Conservation (phyloP, 1,284 basidiomycete species). For the Puccinia horiana region DNA sequence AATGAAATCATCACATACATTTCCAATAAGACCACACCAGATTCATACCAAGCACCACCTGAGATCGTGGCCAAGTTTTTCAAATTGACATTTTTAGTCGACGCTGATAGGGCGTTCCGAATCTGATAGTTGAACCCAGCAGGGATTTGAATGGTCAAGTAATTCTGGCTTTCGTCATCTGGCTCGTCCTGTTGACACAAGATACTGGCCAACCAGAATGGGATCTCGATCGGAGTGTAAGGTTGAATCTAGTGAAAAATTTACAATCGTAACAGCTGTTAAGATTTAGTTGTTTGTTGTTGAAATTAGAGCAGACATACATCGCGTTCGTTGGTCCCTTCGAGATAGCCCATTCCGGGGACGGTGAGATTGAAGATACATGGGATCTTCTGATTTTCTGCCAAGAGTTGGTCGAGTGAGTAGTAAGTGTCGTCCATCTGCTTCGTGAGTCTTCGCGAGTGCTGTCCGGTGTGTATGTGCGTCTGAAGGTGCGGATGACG, state of each 20-base stretch:
- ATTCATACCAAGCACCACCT: conserved; percentile 53
- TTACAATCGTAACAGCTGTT: not conserved
- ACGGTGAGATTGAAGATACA: conserved; percentile 54
- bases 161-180: conserved; percentile 52
- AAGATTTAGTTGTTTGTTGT: not conserved
- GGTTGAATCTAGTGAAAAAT: conserved; percentile 52
- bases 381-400: conserved; percentile 54
- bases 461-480: not conserved
- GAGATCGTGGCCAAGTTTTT: conserved; percentile 55
- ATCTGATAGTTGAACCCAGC: conserved; percentile 53
- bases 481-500: no score
- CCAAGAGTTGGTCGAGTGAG: conserved; percentile 40
- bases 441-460: not conserved
- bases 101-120: conserved; percentile 55
- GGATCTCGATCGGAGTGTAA: conserved; percentile 54
- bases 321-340: conserved; percentile 56
- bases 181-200: conserved; percentile 15
- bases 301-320: conserved; percentile 48
- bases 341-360: conserved; percentile 56
- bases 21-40: conserved; percentile 52
- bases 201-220: conserved; percentile 56
- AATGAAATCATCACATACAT: conserved; percentile 16
- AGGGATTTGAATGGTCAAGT: conserved; percentile 54
- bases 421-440: conserved; percentile 46
- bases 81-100: conserved; percentile 54